These are phyloP conservation scores for Solanum arcanum DNA, from an alignment of 257 asterid species.

Conservation along the genomic window DNA sequence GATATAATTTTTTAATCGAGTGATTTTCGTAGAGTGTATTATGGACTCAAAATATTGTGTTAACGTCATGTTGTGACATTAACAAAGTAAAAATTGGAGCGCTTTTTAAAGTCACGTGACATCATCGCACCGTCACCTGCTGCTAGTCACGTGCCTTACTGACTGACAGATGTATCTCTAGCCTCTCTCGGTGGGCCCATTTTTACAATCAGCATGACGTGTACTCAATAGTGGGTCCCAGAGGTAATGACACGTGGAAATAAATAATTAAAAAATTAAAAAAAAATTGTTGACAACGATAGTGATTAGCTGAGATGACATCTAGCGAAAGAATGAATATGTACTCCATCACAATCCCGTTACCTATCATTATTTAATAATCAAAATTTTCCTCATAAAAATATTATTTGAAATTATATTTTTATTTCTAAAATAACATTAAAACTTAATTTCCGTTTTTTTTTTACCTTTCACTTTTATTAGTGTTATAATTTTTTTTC, in stretches of 20 bases:
- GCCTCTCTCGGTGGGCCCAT: background rate
- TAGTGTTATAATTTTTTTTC: no score
- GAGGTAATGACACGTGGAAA: background rate
- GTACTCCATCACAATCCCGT: background rate
- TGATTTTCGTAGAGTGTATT: no score
- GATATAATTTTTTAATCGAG: no score
- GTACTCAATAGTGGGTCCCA: background rate
- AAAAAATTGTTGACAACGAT: background rate
- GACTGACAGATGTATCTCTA: background rate
- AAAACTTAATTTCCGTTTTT: no score
- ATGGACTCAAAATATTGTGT: background rate
- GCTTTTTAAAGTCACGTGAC: constrained; percentile 26
- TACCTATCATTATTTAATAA: no score
- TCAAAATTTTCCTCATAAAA: no score
- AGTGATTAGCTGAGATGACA: background rate
- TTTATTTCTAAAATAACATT: no score
- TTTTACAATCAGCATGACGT: background rate
- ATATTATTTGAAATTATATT: no score
- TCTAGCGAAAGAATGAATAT: background rate
- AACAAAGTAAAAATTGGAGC: background rate
- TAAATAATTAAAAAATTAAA: background rate
- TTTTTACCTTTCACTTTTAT: no score
- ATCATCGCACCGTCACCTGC: constrained; percentile 22
- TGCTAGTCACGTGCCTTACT: constrained; percentile 22
- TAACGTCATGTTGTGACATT: background rate